A percentile compares a stretch with the other conserved stretches of the same genome.
Conservation (phyloP, 139 green algal species). For the Astrephomene gubernaculifera region DNA sequence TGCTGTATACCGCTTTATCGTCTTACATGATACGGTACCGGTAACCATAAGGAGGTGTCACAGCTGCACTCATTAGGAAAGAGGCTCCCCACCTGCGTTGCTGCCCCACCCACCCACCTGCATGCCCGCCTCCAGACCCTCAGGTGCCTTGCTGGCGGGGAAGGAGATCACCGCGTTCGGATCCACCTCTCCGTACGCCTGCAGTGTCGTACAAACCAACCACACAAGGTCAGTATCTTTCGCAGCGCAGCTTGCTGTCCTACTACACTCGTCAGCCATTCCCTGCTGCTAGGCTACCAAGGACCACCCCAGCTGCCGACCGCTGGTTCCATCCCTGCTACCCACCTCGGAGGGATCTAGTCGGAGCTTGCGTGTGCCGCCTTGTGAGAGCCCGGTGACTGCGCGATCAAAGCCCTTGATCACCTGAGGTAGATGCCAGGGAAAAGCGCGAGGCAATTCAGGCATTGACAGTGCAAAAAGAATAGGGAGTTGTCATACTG, state of each 20-base stretch:
- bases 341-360: constrained; percentile 50
- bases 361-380: constrained; percentile 61
- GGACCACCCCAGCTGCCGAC: too few species aligned
- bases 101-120: constrained; percentile 28
- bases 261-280: too few species aligned
- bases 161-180: constrained; percentile 58
- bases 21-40: too few species aligned
- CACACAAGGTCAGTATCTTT: not conserved
- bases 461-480: not conserved
- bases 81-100: too few species aligned
- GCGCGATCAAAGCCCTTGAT: constrained; percentile 80
- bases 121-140: constrained; percentile 61
- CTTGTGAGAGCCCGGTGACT: constrained; percentile 71
- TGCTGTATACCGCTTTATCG: too few species aligned
- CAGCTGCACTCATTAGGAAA: too few species aligned
- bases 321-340: too few species aligned
- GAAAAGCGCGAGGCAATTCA: not conserved
- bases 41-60: too few species aligned
- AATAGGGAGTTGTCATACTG: too few species aligned
- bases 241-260: not conserved
- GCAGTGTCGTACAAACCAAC: not conserved
- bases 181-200: constrained; percentile 51
- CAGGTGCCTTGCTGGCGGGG: constrained; percentile 51
- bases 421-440: constrained; percentile 44
- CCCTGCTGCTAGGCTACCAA: too few species aligned